Evolutionary conservation across 495 filamentous ascomycete species (phyloP), one percentile per base, ranked within the genome.

Genomic region (Halenospora varia): DNA sequence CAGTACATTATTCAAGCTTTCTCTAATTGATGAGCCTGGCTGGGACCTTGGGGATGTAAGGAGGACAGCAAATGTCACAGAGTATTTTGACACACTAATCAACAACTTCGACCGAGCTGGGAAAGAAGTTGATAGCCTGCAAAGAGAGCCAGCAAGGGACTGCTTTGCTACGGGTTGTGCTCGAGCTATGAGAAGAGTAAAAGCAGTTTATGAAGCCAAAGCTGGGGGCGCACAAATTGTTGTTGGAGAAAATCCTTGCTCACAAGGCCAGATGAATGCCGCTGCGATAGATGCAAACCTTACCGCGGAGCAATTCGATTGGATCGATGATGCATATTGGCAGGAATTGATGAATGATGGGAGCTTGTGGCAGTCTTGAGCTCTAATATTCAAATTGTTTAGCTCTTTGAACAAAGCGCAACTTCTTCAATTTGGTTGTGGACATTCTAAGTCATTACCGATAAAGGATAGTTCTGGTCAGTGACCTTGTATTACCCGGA

Each of bases 1-100:
- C 15, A 41, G 44, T 0, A 59, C 59, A 2, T 24, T 61, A 0
- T 40, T 61, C 25, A 64, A 57, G 48, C 17, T 64, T 8, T 61
- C 58, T 8, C 35, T 64, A 6, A 24, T 61, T 13, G 58, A 64
- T n/a, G 54, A 55, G 26, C 23, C 46, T 3, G 62, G 62, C 10
- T 64, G 62, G 62, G 58, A 64, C 24, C 46, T 61, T 13, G 45
- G 10, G 1, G 13, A 61, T 10, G 40, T 61, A 3, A 35, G 58
- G 25, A 40, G 58, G 25, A 61, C 46, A 0, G 46, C 40, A 6
- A 41, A 55, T 25, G n/a, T 61, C 2, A 17, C 8, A 6, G 17
- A 39, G 2, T 61, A 58, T 42, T 53, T 61, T 17, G 51, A 58
- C 3, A 26, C 46, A 17, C 20, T 61, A 19, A 46, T 51, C 0